Conservation (phyloP, 2,329 filamentous ascomycete species). For the Fusarium nygamai region DNA sequence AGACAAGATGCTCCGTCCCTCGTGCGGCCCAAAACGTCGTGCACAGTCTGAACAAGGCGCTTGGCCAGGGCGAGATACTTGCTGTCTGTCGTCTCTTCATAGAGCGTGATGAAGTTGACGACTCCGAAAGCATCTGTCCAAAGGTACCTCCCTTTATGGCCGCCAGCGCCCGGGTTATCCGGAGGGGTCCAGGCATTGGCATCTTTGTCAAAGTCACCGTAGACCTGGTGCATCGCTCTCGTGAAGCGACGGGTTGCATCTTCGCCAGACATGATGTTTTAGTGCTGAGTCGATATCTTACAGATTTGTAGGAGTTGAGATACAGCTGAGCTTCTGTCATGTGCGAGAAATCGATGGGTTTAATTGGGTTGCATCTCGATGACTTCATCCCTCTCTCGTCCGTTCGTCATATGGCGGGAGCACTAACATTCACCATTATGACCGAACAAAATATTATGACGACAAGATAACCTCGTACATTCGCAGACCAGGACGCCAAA, state of each 20-base stretch:
- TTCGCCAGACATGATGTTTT: background rate
- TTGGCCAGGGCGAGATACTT: slow-evolving; percentile 61
- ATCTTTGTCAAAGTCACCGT: slow-evolving; percentile 47
- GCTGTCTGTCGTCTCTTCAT: slow-evolving; percentile 48
- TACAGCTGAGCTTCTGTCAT: background rate
- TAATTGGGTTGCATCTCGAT: background rate
- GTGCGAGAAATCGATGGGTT: background rate
- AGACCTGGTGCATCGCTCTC: slow-evolving; percentile 51
- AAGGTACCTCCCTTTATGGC: slow-evolving; percentile 66
- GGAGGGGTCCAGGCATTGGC: slow-evolving; percentile 58
- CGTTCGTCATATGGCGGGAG: slow-evolving; percentile 1
- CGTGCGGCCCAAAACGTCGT: slow-evolving; percentile 62
- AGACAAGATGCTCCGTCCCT: slow-evolving; percentile 59
- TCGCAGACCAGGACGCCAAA: background rate
- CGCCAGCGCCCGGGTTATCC: slow-evolving; percentile 56
- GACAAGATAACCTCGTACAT: background rate
- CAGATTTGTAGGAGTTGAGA: background rate
- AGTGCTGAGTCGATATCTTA: background rate
- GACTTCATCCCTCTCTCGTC: slow-evolving; percentile 6
- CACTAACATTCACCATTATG: no score
- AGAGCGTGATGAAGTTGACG: slow-evolving; percentile 66
- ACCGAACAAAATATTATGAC: background rate
- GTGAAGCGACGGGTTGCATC: slow-evolving; percentile 43
- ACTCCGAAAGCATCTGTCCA: slow-evolving; percentile 71
- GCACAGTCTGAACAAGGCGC: slow-evolving; percentile 60